Conservation (phyloP, 2,329 filamentous ascomycete species). For the Colletotrichum siamense region DNA sequence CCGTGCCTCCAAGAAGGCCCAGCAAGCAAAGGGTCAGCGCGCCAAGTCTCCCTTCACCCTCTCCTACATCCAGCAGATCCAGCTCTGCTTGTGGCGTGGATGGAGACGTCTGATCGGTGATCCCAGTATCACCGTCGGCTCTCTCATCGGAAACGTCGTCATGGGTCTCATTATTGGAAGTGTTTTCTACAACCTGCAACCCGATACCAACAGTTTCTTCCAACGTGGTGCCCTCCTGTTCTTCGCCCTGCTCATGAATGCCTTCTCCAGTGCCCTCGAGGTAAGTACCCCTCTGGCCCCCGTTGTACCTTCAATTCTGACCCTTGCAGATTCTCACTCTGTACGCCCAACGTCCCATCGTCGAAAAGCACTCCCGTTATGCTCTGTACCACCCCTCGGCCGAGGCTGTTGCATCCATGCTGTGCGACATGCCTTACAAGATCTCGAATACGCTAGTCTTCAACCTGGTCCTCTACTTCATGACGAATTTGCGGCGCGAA, state of each 20-base stretch:
- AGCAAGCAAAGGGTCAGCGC: constrained; percentile 65
- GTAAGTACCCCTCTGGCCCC: constrained; percentile 39
- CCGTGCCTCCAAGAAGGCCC: constrained; percentile 57
- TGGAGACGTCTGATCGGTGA: constrained; percentile 80
- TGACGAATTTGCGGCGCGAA: constrained; percentile 79
- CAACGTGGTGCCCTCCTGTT: constrained; percentile 81
- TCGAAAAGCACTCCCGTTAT: constrained; percentile 88
- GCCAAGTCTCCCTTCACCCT: constrained; percentile 82
- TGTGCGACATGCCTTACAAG: constrained; percentile 87
- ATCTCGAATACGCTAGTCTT: constrained; percentile 76
- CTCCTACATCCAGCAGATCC: constrained; percentile 76
- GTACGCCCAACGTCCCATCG: constrained; percentile 88
- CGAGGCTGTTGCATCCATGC: constrained; percentile 86
- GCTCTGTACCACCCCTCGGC: constrained; percentile 89
- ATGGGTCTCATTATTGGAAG: constrained; percentile 81
- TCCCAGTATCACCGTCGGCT: constrained; percentile 73
- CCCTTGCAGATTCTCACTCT: constrained; percentile 74
- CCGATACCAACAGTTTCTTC: constrained; percentile 76
- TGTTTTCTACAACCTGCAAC: constrained; percentile 79
- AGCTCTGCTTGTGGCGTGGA: constrained; percentile 81
- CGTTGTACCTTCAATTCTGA: constrained; percentile 17
- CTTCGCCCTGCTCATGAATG: constrained; percentile 87
- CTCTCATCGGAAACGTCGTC: constrained; percentile 73
- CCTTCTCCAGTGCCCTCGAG: constrained; percentile 80
- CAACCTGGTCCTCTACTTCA: constrained; percentile 85